Conservation (phyloP, 2,329 filamentous ascomycete species). For the Macrophomina tecta region DNA sequence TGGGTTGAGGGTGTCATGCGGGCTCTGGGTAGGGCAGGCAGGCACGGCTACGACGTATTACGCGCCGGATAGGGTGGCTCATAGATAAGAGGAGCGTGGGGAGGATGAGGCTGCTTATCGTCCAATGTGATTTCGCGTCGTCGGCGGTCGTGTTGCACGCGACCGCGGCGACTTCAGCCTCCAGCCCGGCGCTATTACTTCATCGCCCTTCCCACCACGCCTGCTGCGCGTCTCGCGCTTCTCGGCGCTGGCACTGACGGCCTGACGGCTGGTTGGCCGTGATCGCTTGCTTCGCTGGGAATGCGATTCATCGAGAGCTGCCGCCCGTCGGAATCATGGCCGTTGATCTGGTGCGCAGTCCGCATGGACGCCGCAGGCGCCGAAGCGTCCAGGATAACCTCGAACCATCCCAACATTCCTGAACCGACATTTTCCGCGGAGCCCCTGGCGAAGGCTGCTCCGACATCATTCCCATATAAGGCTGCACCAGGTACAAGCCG, state of each 20-base stretch:
- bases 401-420: neutral
- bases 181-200: neutral
- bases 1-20: conserved; percentile 1
- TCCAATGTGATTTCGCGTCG: neutral
- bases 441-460: neutral
- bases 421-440: neutral
- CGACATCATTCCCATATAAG: neutral
- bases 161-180: neutral
- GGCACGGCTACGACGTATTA: conserved; percentile 1
- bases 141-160: neutral
- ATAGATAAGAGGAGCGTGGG: conserved; percentile 1
- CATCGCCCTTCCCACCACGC: neutral
- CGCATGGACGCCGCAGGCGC: conserved; percentile 10
- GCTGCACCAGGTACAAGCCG: neutral
- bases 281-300: neutral
- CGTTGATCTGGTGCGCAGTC: conserved; percentile 3
- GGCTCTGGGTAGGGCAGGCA: neutral
- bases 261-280: neutral
- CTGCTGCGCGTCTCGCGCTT: neutral
- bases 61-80: neutral
- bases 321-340: neutral
- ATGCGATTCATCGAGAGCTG: neutral
- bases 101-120: neutral
- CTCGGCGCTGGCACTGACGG: neutral
- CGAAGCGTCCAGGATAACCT: conserved; percentile 1